These are phyloP conservation scores for Phialocephala subalpina DNA, from an alignment of 2,329 filamentous ascomycete genomes.

Conservation along the genomic window DNA sequence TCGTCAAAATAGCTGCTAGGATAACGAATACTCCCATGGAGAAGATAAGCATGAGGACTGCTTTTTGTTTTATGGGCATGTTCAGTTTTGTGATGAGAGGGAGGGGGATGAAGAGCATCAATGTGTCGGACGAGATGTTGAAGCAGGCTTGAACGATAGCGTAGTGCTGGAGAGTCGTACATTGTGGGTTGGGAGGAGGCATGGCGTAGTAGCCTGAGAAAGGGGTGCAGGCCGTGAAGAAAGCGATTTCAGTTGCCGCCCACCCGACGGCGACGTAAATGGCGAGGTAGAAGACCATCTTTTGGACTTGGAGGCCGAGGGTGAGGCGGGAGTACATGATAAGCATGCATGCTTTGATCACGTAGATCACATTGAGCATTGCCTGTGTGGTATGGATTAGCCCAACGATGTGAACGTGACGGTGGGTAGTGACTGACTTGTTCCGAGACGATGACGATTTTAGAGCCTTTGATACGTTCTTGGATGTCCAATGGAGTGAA, in stretches of 20 bases:
- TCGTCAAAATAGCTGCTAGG: slow-evolving; percentile 56
- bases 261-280: slow-evolving; percentile 56
- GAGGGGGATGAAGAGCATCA: slow-evolving; percentile 64
- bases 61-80: slow-evolving; percentile 58
- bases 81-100: slow-evolving; percentile 59
- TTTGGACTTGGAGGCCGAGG: slow-evolving; percentile 52
- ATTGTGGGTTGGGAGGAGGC: slow-evolving; percentile 59
- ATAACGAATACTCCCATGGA: slow-evolving; percentile 56
- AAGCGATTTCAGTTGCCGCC: slow-evolving; percentile 58
- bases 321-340: slow-evolving; percentile 64
- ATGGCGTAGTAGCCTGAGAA: slow-evolving; percentile 65
- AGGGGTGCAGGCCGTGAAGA: slow-evolving; percentile 58
- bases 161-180: slow-evolving; percentile 62
- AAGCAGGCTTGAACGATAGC: slow-evolving; percentile 64
- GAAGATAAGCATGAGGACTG: slow-evolving; percentile 55
- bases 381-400: slow-evolving; percentile 25
- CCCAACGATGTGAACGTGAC: slow-evolving; percentile 45
- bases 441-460: slow-evolving; percentile 68
- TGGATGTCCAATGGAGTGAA: slow-evolving; percentile 49
- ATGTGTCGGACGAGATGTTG: slow-evolving; percentile 65
- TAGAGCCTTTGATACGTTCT: slow-evolving; percentile 59
- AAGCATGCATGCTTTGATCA: slow-evolving; percentile 62
- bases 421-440: slow-evolving; percentile 49
- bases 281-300: slow-evolving; percentile 55
- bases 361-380: slow-evolving; percentile 61